Percentiles rank a stretch among this genome's conserved stretches.
These are phyloP conservation scores for Caryopteris hybrid DNA, from an alignment of 305 asterid genomes.

Conservation along the genomic window DNA sequence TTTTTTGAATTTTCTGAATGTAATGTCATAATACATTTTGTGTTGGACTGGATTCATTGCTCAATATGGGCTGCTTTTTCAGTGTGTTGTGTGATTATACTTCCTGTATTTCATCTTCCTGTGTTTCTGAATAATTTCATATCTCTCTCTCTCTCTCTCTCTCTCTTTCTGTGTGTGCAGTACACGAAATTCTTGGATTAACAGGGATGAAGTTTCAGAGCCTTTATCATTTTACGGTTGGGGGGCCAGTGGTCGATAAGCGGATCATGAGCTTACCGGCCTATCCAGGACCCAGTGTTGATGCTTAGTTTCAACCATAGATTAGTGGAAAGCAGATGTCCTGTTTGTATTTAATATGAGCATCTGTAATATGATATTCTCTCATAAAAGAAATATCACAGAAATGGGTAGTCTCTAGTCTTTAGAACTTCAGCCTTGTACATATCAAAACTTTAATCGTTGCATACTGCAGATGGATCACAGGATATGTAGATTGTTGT, in stretches of 20 bases:
- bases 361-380: background rate
- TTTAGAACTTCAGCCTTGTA: too few relatives aligned
- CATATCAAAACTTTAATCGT: too few relatives aligned
- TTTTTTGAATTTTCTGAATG: background rate
- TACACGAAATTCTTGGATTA: constrained; percentile 86
- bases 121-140: background rate
- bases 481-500: too few relatives aligned
- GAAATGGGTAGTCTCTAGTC: too few relatives aligned
- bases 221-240: constrained; percentile 82
- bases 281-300: constrained; percentile 72
- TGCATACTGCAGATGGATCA: too few relatives aligned
- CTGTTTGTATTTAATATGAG: background rate
- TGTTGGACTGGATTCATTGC: background rate
- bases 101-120: background rate
- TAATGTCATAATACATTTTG: too few relatives aligned
- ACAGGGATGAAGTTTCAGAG: constrained; percentile 68
- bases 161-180: constrained; percentile 39
- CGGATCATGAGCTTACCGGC: constrained; percentile 93
- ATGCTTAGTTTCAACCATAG: constrained; percentile 26
- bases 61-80: background rate
- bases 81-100: background rate
- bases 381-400: background rate
- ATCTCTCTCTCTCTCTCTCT: background rate
- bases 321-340: background rate
- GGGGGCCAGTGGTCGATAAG: constrained; percentile 75